Conservation (phyloP, 768 basidiomycete species). For the Fibroporia radiculosa region DNA sequence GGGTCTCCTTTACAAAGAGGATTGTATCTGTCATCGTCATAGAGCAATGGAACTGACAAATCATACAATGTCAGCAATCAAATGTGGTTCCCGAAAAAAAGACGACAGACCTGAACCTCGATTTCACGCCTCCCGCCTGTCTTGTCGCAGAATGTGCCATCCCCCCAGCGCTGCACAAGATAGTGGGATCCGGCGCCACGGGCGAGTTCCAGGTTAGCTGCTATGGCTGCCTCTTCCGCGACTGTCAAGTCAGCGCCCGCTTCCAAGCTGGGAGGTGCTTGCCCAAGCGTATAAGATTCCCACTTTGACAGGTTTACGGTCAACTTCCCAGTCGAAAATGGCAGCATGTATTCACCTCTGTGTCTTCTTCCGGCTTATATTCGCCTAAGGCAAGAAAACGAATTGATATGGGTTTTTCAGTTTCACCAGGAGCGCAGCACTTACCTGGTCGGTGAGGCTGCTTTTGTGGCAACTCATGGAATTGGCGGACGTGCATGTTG, state of each 20-base stretch:
- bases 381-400: slow-evolving; percentile 38
- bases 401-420: slow-evolving; percentile 3
- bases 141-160: slow-evolving; percentile 91
- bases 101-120: slow-evolving; percentile 80
- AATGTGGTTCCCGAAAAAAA: slow-evolving; percentile 1
- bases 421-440: background rate
- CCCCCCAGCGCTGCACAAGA: slow-evolving; percentile 86
- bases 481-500: slow-evolving; percentile 91
- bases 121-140: slow-evolving; percentile 82
- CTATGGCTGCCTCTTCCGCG: slow-evolving; percentile 55
- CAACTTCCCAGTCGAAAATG: slow-evolving; percentile 3
- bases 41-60: slow-evolving; percentile 81
- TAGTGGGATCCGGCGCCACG: slow-evolving; percentile 81
- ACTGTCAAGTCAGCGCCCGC: slow-evolving; percentile 58
- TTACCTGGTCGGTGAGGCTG: slow-evolving; percentile 63
- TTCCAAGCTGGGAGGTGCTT: slow-evolving; percentile 53
- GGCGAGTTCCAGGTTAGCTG: slow-evolving; percentile 69
- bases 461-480: slow-evolving; percentile 70
- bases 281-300: slow-evolving; percentile 74
- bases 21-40: slow-evolving; percentile 91
- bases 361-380: slow-evolving; percentile 80
- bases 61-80: slow-evolving; percentile 7
- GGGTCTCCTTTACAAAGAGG: slow-evolving; percentile 86
- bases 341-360: slow-evolving; percentile 45
- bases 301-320: slow-evolving; percentile 32